Base-by-base conservation (phyloP, 1,284 basidiomycete species). In the Marasmius fiardii region DNA sequence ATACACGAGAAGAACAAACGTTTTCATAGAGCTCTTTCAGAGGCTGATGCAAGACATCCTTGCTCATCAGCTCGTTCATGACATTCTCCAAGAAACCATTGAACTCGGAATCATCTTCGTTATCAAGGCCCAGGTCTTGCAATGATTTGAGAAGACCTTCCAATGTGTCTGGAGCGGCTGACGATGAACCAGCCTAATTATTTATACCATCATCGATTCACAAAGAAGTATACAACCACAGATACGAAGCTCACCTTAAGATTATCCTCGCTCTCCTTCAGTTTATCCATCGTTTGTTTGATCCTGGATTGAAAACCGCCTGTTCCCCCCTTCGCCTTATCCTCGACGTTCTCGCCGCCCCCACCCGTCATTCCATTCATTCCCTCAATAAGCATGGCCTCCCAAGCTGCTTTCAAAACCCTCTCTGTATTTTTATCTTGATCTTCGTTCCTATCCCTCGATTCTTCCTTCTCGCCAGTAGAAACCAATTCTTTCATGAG, bases 61-160 rank as follows among this genome's bases (percentile, higher is more conserved):
- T 95, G 69, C 86, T 88, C 92, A 99, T 94, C 47, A 99, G 79
- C 67, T 95, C 88, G 16, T 83, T 81, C 95, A 96, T 94, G 90
- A 98, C 93, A 39, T 78, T 83, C 69, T 98, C 93, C 21, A 99
- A 77, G 62, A 97, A 78, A 8, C 82, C 85, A 49, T 86, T 83
- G 6, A 95, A 71, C 53, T 89, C 85, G 34, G 81, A 82, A 20
- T 86, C 87, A n/a, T 78, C 77, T 16, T 74, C 68, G 12, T 69
- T 73, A 26, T 70, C 74, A 8, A 79, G 63, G 14, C 71, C 72
- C n/a, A 74, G 62, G 34, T 74, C 70, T 21, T 72, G 74, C 3
- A 85, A 65, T 24, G 80, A 74, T 24, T 73, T 65, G 7, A 89
- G 70, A 16, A 87, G 68, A 26, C 74, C 71, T 54, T 80, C 79